Percentiles rank a stretch among this genome's conserved stretches.
phyloP scores from a whole-genome alignment of 768 basidiomycete species.

The Punctularia strigosozonata region DNA sequence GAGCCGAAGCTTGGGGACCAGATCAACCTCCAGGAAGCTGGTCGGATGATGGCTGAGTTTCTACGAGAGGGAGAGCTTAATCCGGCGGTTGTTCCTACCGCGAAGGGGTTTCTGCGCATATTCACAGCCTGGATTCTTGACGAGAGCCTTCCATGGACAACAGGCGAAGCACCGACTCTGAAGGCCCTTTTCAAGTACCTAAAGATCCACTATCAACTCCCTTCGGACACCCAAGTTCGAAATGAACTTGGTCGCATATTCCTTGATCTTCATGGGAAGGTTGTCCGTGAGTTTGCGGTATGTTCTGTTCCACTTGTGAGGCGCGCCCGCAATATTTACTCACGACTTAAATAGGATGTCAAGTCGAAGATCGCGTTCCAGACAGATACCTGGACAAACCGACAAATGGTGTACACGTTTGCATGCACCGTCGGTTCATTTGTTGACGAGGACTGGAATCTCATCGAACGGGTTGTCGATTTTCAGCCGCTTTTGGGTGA shows the following conservation, averaged over 20 bases:
- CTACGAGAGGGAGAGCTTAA: conserved; percentile 2
- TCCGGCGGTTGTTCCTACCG: neutral
- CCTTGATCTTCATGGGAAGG: conserved; percentile 9
- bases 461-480: conserved; percentile 9
- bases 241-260: conserved; percentile 11
- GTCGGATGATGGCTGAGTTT: neutral
- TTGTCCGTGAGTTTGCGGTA: conserved; percentile 12
- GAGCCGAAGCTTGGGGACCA: neutral
- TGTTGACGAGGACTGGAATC: conserved; percentile 12
- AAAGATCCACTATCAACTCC: conserved; percentile 10
- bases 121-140: conserved; percentile 14
- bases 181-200: conserved; percentile 8
- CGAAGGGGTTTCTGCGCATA: neutral
- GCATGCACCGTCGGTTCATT: conserved; percentile 9
- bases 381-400: conserved; percentile 9
- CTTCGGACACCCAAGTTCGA: conserved; percentile 16
- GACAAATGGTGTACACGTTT: conserved; percentile 12
- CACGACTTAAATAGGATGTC: conserved; percentile 1
- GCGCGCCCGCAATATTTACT: neutral
- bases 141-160: conserved; percentile 16
- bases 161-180: conserved; percentile 11
- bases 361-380: conserved; percentile 9
- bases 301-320: conserved; percentile 1
- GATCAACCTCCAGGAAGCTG: neutral
- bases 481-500: conserved; percentile 9